Conservation (phyloP, 1,139 yeast genomes). For the Geotrichum restrictum region DNA sequence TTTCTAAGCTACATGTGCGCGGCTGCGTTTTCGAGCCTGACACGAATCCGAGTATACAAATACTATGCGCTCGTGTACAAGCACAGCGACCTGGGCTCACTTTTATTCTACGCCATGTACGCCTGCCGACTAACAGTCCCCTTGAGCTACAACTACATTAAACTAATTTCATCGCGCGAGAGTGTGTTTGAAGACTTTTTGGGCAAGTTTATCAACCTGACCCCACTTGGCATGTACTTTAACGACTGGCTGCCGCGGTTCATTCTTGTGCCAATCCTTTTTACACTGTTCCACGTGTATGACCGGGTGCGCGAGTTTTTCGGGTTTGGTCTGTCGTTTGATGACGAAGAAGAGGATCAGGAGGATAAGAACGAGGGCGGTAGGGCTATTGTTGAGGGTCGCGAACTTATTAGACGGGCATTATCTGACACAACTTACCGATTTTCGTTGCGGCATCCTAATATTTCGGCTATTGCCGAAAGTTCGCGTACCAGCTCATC, state of each 20-base stretch:
- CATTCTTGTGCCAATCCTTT: conserved; percentile 59
- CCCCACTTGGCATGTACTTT: conserved; percentile 68
- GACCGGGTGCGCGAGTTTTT: conserved; percentile 53
- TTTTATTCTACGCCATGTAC: conserved; percentile 74
- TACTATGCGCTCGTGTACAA: conserved; percentile 66
- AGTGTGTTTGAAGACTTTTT: conserved; percentile 52
- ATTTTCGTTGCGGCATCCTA: conserved; percentile 26
- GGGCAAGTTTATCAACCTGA: conserved; percentile 69
- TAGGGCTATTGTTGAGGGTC: conserved; percentile 35
- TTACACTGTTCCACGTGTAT: conserved; percentile 64
- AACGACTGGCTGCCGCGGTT: conserved; percentile 74
- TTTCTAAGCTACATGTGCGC: conserved; percentile 64
- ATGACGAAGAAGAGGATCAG: conserved; percentile 49
- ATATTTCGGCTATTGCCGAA: conserved; percentile 8
- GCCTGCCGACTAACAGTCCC: conserved; percentile 82
- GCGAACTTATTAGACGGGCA: conserved; percentile 39
- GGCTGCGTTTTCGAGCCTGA: conserved; percentile 61
- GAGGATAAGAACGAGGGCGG: conserved; percentile 19
- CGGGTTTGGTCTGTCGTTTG: conserved; percentile 51
- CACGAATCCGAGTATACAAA: conserved; percentile 66
- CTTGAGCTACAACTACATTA: conserved; percentile 70
- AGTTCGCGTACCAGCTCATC: not conserved
- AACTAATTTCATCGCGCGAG: conserved; percentile 51
- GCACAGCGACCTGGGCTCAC: conserved; percentile 69
- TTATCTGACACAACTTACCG: conserved; percentile 33